phyloP scores from a whole-genome alignment of 2,329 filamentous ascomycete species.

The Ceratocystiopsis minuta region DNA sequence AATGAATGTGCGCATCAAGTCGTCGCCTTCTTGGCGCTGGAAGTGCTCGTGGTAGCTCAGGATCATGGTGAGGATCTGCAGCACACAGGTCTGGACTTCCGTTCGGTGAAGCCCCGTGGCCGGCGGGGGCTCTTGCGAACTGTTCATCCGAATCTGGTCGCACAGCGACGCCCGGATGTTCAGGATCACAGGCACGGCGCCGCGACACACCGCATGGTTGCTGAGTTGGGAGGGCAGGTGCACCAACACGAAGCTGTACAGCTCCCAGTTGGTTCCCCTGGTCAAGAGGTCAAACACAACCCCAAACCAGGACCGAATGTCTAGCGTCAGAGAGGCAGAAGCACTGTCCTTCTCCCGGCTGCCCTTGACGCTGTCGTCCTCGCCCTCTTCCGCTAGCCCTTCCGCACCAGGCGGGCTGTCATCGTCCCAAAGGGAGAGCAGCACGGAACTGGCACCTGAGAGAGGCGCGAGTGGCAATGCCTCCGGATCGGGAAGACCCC shows the following conservation, averaged over 20 bases:
- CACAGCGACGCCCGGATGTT: constrained; percentile 60
- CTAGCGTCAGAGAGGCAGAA: constrained; percentile 21
- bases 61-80: constrained; percentile 71
- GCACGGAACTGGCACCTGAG: constrained; percentile 28
- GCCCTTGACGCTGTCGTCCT: background rate
- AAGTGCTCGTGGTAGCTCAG: constrained; percentile 82
- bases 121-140: constrained; percentile 63
- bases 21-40: constrained; percentile 69
- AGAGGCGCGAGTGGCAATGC: constrained; percentile 32
- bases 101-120: constrained; percentile 68
- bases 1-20: constrained; percentile 73
- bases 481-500: constrained; percentile 38
- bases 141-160: constrained; percentile 61
- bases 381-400: constrained; percentile 2
- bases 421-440: constrained; percentile 23
- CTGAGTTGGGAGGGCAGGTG: constrained; percentile 75
- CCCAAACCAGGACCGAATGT: constrained; percentile 57
- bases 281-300: constrained; percentile 56
- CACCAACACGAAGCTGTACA: constrained; percentile 78
- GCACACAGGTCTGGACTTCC: constrained; percentile 76
- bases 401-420: background rate
- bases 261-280: constrained; percentile 67
- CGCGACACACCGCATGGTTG: constrained; percentile 72
- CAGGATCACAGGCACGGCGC: constrained; percentile 55
- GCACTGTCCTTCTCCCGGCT: background rate